Base-by-base conservation (phyloP, 2,329 filamentous ascomycete species). In the Aspergillus candidus region DNA sequence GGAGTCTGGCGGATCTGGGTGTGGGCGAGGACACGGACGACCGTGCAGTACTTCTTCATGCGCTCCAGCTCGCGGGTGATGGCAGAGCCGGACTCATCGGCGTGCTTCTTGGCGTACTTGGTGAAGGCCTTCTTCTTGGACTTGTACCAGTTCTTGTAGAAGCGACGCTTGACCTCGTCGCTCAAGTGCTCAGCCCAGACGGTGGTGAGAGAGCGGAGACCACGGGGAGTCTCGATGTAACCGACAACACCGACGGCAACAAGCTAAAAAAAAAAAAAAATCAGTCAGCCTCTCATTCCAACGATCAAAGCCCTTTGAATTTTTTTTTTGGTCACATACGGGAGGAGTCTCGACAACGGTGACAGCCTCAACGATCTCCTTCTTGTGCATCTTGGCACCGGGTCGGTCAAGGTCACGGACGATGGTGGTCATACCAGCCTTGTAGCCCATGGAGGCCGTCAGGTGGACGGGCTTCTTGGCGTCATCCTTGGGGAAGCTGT, bases 121-220 rank as follows among this genome's bases (percentile, higher is more conserved):
- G 93, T 98, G 82, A 98, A 98, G 54, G 93, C 93, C 91, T 98
- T 98, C 88, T 96, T 97, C 90, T 98, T 98, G 83, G 84, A 89
- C 86, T 95, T 95, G 87, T 98, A 98, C 93, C 93, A 98, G 86
- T 98, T 98, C 89, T 97, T 97, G 88, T 98, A 98, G 88, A 98
- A 98, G 72, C 93, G 88, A 69, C 93, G 88, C 86, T 95, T 95
- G 75, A 98, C 72, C 79, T 97, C 93, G 75, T 98, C 93, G 77
- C 86, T 88, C 75, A 98, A 76, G 75, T 98, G 93, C 84, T 97
- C 93, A 70, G 93, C 93, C 93, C 93, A 98, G 72, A 98, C 88
- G 71, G 93, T 97, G 73, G 90, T 96, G 75, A 98, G 89, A 60
- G 93, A 98, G 74, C 93, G 91, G 69, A 98, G 89, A 78, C 93